These are phyloP conservation scores for Aspergillus sp. DNA, from an alignment of 2,329 filamentous ascomycete species.

Conservation along the genomic window DNA sequence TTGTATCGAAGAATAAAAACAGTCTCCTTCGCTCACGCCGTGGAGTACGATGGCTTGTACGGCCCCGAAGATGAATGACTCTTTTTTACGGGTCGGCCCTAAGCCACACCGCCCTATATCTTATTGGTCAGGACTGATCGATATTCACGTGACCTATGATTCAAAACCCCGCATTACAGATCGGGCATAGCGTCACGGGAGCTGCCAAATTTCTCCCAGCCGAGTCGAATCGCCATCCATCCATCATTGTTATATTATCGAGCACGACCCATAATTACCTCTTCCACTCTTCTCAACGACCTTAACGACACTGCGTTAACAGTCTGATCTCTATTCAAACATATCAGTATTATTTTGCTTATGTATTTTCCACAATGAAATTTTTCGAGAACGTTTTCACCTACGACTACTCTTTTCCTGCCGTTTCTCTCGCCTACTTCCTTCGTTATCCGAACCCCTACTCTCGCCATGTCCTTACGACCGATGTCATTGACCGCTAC, in stretches of 20 bases:
- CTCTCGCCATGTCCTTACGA: conserved; percentile 56
- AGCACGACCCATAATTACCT: not conserved
- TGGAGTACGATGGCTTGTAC: not conserved
- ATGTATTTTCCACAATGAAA: conserved; percentile 38
- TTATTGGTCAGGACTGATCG: not conserved
- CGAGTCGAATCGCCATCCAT: conserved; percentile 2
- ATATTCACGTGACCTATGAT: conserved; percentile 8
- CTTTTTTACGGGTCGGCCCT: not conserved
- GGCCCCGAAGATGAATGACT: not conserved
- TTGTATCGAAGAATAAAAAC: not conserved
- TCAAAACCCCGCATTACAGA: conserved; percentile 14
- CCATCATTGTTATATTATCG: not conserved
- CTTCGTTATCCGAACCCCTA: conserved; percentile 62
- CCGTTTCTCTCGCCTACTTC: conserved; percentile 60
- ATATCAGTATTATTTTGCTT: conserved; percentile 1
- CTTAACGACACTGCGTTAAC: no score
- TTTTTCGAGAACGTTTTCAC: conserved; percentile 49
- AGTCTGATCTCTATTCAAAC: not conserved
- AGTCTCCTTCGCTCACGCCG: not conserved
- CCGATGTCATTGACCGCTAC: conserved; percentile 57
- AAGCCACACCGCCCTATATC: not conserved
- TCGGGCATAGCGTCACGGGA: conserved; percentile 11
- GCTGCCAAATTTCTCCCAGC: conserved; percentile 15
- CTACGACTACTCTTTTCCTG: conserved; percentile 58
- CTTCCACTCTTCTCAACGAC: no score